A percentile compares a stretch with the other conserved stretches of the same genome.
phyloP scores from a whole-genome alignment of 2,329 filamentous ascomycete genomes.

The Chalaropsis ovoidea region DNA sequence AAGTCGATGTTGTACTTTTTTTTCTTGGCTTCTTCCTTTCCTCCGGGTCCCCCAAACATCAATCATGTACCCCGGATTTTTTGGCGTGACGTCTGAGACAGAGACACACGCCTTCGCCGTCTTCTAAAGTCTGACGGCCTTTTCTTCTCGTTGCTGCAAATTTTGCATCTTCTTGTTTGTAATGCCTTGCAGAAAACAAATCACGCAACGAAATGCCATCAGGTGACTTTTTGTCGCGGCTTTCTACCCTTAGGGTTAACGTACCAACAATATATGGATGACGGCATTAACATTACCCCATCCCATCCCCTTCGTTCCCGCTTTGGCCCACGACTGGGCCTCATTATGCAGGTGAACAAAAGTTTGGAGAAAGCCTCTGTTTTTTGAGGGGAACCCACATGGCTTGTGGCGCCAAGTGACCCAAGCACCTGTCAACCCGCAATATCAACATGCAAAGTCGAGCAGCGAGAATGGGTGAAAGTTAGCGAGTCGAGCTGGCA shows the following conservation, averaged over 20 bases:
- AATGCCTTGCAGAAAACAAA: too few relatives aligned
- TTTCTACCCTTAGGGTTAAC: too few relatives aligned
- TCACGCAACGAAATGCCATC: too few relatives aligned
- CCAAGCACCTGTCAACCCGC: slow-evolving; percentile 13
- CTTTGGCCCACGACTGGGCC: slow-evolving; percentile 7
- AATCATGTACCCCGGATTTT: slow-evolving; percentile 11
- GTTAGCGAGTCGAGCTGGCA: neutral
- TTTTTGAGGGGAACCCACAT: slow-evolving; percentile 2
- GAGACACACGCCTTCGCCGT: neutral
- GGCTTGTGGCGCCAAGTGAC: neutral
- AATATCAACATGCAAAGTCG: neutral
- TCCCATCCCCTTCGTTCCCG: neutral
- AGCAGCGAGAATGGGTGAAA: neutral
- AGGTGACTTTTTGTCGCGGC: too few relatives aligned
- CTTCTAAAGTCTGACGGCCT: neutral
- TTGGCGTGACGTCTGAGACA: neutral
- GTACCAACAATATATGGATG: too few relatives aligned
- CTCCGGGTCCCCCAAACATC: neutral
- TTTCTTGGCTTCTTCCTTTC: slow-evolving; percentile 4
- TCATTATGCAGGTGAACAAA: slow-evolving; percentile 10
- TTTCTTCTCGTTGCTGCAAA: neutral
- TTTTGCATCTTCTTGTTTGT: too few relatives aligned
- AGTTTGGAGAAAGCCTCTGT: slow-evolving; percentile 11
- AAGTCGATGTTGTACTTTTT: neutral
- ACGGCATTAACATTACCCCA: too few relatives aligned